Conservation (phyloP, 2,329 filamentous ascomycete genomes). For the Cytospora paraplurivora region DNA sequence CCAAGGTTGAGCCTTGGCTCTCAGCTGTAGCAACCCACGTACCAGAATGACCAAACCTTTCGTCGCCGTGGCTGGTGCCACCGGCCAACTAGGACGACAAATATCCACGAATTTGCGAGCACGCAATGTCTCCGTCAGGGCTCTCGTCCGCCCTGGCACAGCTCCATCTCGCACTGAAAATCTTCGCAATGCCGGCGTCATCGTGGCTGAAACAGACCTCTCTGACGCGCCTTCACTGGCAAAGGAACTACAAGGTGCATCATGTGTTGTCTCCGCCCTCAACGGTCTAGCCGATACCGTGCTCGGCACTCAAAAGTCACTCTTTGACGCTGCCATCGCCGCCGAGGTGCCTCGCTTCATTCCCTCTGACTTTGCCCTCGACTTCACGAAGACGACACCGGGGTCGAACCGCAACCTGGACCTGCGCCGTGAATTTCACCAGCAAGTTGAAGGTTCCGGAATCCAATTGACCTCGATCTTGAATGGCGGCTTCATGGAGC, state of each 20-base stretch:
- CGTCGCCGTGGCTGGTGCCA: constrained; percentile 29
- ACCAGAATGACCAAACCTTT: constrained; percentile 26
- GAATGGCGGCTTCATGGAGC: constrained; percentile 30
- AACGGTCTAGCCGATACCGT: constrained; percentile 28
- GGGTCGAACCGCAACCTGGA: constrained; percentile 32
- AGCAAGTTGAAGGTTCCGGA: constrained; percentile 26
- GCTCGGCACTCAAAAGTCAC: constrained; percentile 46
- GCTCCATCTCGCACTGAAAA: constrained; percentile 13
- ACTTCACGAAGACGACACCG: constrained; percentile 30
- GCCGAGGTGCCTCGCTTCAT: constrained; percentile 64
- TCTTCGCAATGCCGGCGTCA: constrained; percentile 22
- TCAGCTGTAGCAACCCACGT: neutral
- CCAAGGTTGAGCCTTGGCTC: neutral
- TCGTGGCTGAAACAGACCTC: constrained; percentile 24
- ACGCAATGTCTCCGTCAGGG: constrained; percentile 28
- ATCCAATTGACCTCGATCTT: constrained; percentile 29
- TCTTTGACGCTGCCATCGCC: constrained; percentile 60
- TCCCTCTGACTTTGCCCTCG: constrained; percentile 55
- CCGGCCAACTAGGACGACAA: constrained; percentile 28
- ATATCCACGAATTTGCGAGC: constrained; percentile 23
- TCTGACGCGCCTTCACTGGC: constrained; percentile 25
- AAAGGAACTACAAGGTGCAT: constrained; percentile 18
- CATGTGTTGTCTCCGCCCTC: constrained; percentile 24
- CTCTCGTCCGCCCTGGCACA: constrained; percentile 29
- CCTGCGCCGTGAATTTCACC: constrained; percentile 29